Percentiles rank a stretch among this genome's conserved stretches.
These are phyloP conservation scores for Boletales sp. DNA, from an alignment of 768 basidiomycete genomes.

Conservation along the genomic window DNA sequence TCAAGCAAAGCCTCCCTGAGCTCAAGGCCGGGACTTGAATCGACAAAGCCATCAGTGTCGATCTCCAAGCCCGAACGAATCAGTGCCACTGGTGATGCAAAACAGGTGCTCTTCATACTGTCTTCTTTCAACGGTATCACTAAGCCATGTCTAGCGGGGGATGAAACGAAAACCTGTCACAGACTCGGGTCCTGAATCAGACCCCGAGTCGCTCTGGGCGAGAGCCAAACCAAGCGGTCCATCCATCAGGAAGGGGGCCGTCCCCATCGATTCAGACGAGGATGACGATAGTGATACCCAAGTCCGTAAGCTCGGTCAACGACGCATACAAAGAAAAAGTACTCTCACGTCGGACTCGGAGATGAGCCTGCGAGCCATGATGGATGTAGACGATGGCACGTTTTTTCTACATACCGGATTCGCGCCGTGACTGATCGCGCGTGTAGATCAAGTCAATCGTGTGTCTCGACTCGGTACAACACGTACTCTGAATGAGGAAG, in stretches of 20 bases:
- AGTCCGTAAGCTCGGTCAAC: conserved; percentile 19
- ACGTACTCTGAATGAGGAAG: conserved; percentile 21
- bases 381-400: conserved; percentile 77
- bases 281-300: conserved; percentile 48
- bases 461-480: conserved; percentile 14
- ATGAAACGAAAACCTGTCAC: conserved; percentile 43
- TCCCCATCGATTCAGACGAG: conserved; percentile 50
- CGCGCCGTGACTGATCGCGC: conserved; percentile 8
- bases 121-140: not conserved
- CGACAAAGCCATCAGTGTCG: not conserved
- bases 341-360: conserved; percentile 42
- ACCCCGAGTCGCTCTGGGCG: conserved; percentile 5
- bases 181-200: conserved; percentile 25
- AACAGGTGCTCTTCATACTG: conserved; percentile 3
- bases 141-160: conserved; percentile 31
- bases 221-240: conserved; percentile 12
- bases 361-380: conserved; percentile 52
- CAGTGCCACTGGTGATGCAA: not conserved
- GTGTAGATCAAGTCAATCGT: conserved; percentile 24
- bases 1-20: not conserved
- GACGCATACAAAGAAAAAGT: conserved; percentile 32
- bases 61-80: not conserved
- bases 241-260: conserved; percentile 42
- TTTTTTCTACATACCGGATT: conserved; percentile 19
- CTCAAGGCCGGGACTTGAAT: not conserved